phyloP scores from a whole-genome alignment of 2,329 filamentous ascomycete genomes.

The Aspergillus udagawae region DNA sequence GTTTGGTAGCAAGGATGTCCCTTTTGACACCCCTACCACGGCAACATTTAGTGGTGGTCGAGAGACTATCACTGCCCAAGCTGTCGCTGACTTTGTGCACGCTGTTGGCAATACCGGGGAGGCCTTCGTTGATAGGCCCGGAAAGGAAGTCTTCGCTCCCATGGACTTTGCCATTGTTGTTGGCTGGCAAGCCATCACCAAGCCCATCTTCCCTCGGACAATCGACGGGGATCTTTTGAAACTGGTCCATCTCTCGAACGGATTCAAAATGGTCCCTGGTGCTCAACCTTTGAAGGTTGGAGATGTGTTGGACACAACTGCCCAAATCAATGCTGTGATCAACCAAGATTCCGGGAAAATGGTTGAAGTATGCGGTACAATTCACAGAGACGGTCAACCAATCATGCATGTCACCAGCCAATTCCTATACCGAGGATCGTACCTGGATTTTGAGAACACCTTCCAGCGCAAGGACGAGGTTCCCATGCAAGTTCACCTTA shows the following conservation, averaged over 20 bases:
- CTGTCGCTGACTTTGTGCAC: constrained; percentile 98
- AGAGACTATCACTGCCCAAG: constrained; percentile 80
- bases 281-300: constrained; percentile 94
- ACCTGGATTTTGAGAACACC: constrained; percentile 94
- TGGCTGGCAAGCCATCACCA: constrained; percentile 98
- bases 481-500: constrained; percentile 87
- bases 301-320: constrained; percentile 85
- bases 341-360: constrained; percentile 99
- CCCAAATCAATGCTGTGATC: constrained; percentile 94
- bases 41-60: constrained; percentile 87
- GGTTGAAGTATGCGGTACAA: constrained; percentile 99
- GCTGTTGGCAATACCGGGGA: constrained; percentile 97
- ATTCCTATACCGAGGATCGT: constrained; percentile 91
- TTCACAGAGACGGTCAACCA: constrained; percentile 73
- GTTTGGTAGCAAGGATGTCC: constrained; percentile 83
- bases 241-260: constrained; percentile 93
- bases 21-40: constrained; percentile 80
- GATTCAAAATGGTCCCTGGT: constrained; percentile 96
- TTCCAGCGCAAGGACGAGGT: constrained; percentile 98
- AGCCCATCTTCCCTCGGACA: constrained; percentile 94
- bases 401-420: constrained; percentile 99
- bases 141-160: constrained; percentile 88
- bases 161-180: constrained; percentile 99
- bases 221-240: constrained; percentile 96
- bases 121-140: constrained; percentile 91